Percentiles rank a stretch among this genome's conserved stretches.
phyloP scores from a whole-genome alignment of 192 early-diverging fungal genomes.

The Entophlyctis luteolus region DNA sequence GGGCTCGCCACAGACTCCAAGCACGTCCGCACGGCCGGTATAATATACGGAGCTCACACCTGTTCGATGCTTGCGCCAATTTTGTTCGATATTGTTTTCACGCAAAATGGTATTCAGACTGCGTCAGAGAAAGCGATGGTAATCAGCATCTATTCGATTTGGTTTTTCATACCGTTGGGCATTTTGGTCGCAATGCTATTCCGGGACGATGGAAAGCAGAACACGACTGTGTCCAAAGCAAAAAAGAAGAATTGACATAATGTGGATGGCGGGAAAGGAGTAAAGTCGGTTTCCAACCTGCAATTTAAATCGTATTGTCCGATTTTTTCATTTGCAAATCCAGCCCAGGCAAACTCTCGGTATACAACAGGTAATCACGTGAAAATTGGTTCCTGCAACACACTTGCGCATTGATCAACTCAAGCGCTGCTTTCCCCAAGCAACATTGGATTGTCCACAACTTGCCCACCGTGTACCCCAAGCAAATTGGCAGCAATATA shows the following conservation, averaged over 20 bases:
- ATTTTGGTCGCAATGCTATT: slow-evolving; percentile 1
- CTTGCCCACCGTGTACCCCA: slow-evolving; percentile 33
- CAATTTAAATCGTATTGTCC: too few relatives aligned
- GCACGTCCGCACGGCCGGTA: not conserved
- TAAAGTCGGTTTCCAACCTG: too few relatives aligned
- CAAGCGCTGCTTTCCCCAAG: slow-evolving; percentile 25
- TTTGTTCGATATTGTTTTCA: not conserved
- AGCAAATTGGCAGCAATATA: slow-evolving; percentile 36
- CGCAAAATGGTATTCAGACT: not conserved
- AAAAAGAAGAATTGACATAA: too few relatives aligned
- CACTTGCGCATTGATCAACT: too few relatives aligned
- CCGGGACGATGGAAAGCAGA: too few relatives aligned
- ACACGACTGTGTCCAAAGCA: too few relatives aligned
- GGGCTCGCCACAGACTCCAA: not conserved
- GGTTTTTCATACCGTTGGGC: not conserved
- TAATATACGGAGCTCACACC: not conserved
- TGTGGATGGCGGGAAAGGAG: too few relatives aligned
- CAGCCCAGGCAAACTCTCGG: too few relatives aligned
- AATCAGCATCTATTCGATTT: not conserved
- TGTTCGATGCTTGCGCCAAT: not conserved
- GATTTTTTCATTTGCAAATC: too few relatives aligned
- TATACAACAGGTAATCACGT: not conserved
- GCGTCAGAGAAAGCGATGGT: not conserved
- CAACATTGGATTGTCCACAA: slow-evolving; percentile 47
- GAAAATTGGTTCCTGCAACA: not conserved